phyloP scores from a whole-genome alignment of 108 stramenopile species.

The Craspedostauros australis region DNA sequence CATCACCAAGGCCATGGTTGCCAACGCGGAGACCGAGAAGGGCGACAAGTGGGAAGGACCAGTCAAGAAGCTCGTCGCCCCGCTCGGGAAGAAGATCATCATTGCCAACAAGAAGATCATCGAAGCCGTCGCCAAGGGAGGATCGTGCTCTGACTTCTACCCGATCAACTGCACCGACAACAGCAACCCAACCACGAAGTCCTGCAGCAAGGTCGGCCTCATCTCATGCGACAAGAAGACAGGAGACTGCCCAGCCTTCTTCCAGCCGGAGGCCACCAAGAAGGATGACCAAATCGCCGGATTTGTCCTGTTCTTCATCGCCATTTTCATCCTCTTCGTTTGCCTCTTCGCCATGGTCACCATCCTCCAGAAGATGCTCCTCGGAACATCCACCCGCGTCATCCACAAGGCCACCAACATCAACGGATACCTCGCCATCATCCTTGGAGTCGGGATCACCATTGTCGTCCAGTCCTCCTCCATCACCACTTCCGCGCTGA shows the following conservation, averaged over 20 bases:
- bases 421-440: conserved; percentile 74
- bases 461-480: conserved; percentile 78
- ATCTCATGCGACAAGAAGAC: conserved; percentile 62
- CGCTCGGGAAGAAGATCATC: conserved; percentile 58
- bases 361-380: conserved; percentile 66
- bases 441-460: conserved; percentile 72
- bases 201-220: conserved; percentile 53
- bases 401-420: conserved; percentile 86
- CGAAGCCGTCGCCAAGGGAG: conserved; percentile 56
- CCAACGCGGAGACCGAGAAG: conserved; percentile 20
- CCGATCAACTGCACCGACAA: conserved; percentile 43
- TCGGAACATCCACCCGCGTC: conserved; percentile 69
- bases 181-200: conserved; percentile 32
- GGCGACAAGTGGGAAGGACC: conserved; percentile 77
- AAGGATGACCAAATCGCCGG: conserved; percentile 66
- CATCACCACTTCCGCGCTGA: conserved; percentile 77
- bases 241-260: conserved; percentile 69
- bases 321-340: conserved; percentile 58
- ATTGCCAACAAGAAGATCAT: conserved; percentile 76
- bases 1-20: conserved; percentile 62
- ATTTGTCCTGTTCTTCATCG: conserved; percentile 61
- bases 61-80: conserved; percentile 69
- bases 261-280: conserved; percentile 51
- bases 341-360: conserved; percentile 78
- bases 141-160: conserved; percentile 53